phyloP scores from a whole-genome alignment of 2,329 filamentous ascomycete species.

The Kalaharituber pfeilii region DNA sequence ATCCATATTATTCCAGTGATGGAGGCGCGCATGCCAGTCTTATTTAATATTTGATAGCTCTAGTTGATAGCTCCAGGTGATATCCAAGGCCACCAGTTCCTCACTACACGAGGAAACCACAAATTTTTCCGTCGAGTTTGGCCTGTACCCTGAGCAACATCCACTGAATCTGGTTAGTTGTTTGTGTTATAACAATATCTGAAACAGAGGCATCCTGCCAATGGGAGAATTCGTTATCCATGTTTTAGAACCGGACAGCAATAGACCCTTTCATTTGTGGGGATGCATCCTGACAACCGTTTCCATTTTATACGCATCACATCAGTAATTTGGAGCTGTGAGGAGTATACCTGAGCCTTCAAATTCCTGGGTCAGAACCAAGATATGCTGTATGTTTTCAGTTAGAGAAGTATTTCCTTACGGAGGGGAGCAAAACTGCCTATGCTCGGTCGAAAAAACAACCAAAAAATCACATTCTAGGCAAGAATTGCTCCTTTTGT shows the following conservation, averaged over 20 bases:
- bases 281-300: constrained; percentile 69
- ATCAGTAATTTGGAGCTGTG: not conserved
- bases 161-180: too few relatives aligned
- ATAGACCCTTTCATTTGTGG: constrained; percentile 63
- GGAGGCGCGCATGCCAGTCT: constrained; percentile 81
- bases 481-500: constrained; percentile 69
- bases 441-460: constrained; percentile 68
- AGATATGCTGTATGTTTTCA: constrained; percentile 46
- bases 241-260: constrained; percentile 68
- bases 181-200: too few relatives aligned
- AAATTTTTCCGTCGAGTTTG: constrained; percentile 82
- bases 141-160: constrained; percentile 82
- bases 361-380: constrained; percentile 70
- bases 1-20: constrained; percentile 98
- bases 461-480: constrained; percentile 60
- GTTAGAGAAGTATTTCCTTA: not conserved
- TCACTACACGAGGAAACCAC: constrained; percentile 79
- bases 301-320: too few relatives aligned
- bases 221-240: constrained; percentile 96
- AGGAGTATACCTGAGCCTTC: not conserved
- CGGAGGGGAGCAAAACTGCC: constrained; percentile 1
- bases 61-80: constrained; percentile 80
- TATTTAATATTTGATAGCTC: constrained; percentile 65
- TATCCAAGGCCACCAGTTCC: constrained; percentile 69
- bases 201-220: constrained; percentile 7